phyloP scores from a whole-genome alignment of 768 basidiomycete genomes.

The Tubosaeta sp. region DNA sequence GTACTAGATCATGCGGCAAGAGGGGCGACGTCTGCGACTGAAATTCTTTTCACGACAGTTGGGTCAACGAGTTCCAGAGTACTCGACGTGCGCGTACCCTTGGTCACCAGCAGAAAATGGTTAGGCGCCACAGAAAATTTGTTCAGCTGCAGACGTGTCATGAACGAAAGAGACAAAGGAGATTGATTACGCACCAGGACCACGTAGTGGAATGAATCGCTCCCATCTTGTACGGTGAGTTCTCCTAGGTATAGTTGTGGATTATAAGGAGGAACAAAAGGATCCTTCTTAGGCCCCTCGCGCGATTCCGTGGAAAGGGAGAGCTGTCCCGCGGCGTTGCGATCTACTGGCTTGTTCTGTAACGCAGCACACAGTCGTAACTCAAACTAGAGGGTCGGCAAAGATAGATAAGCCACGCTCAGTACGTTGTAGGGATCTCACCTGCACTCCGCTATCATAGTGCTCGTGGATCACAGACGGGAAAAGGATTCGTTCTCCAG shows the following conservation, averaged over 20 bases:
- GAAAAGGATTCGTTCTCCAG: conserved; percentile 74
- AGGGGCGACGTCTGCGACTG: conserved; percentile 77
- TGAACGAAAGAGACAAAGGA: neutral
- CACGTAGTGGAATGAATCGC: conserved; percentile 56
- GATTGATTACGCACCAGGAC: conserved; percentile 53
- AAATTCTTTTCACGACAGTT: conserved; percentile 47
- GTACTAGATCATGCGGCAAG: conserved; percentile 71
- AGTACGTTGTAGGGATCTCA: conserved; percentile 26
- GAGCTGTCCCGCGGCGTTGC: conserved; percentile 39
- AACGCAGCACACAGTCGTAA: conserved; percentile 83
- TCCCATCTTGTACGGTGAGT: conserved; percentile 45
- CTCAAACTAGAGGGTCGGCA: conserved; percentile 59
- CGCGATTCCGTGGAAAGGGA: conserved; percentile 23
- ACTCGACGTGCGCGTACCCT: conserved; percentile 46
- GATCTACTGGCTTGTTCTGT: conserved; percentile 65
- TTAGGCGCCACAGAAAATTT: conserved; percentile 80
- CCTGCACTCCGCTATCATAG: conserved; percentile 61
- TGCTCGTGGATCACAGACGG: conserved; percentile 65
- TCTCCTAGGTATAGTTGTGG: conserved; percentile 73
- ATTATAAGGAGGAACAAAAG: conserved; percentile 86
- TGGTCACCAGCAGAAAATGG: conserved; percentile 86
- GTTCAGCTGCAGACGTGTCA: conserved; percentile 55
- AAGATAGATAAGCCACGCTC: neutral
- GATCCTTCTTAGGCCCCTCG: conserved; percentile 42
- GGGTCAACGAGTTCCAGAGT: neutral